Evolutionary conservation across 768 basidiomycete species (phyloP), one percentile per base, ranked within the genome.

Genomic region (Inosperma sp.): DNA sequence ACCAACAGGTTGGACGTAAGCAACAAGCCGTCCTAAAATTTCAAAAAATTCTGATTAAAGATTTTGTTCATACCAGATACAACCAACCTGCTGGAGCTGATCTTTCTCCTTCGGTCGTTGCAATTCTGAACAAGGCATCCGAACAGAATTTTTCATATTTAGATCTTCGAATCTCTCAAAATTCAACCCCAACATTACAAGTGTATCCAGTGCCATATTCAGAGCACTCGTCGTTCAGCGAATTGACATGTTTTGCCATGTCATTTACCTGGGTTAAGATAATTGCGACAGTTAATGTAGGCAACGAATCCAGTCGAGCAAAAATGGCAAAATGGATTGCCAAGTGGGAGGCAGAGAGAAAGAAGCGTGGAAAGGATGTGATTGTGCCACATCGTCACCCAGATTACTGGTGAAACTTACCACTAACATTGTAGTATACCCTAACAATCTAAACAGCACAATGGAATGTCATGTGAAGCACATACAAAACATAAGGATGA

Each of bases 1-100:
- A 51, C 96, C 96, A 0, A 98, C 96, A 0, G 96, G 96, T 29
- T 98, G 95, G 95, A 89, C 91, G 82, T 96, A 53, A 63, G 89
- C 78, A n/a, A 13, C 5, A 63, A 46, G 33, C 37, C 16, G 37
- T 23, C 34, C 27, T 52, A 37, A 19, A 25, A 17, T 10, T 39
- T 4, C 23, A 21, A 26, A 5, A 33, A n/a, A 13, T 34, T 16
- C 16, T 35, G 31, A 17, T 25, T 22, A 26, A 13, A 33, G 2
- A 13, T 14, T 1, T 40, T 14, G 10, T 31, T 53, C n/a, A 42
- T 35, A 23, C 14, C 49, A 90, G 88, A 21, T 92, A 80, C 58
- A 74, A 82, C 1, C 82, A 79, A 17, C 79, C 87, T 1, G 71
- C 79, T 1, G 85, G 88, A 1, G 79, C 76, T 25, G 75, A 85